A percentile compares a stretch with the other conserved stretches of the same genome.
Conservation (phyloP, 2,329 filamentous ascomycete genomes). For the Ophioceras dolichostomum region DNA sequence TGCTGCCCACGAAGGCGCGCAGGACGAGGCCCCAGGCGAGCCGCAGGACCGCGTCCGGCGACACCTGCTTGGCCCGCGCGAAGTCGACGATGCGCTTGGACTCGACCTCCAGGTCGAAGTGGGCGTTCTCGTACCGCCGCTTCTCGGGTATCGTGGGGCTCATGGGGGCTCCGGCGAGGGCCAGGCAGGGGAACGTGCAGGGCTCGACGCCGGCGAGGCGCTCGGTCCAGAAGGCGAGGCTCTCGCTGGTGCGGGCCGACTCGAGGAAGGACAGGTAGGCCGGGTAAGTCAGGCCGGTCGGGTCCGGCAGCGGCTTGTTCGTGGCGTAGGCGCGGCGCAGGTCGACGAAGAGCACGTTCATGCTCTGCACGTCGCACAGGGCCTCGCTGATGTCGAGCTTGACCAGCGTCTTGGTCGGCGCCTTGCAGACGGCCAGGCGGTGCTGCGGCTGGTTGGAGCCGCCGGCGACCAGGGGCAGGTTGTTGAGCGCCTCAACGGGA, state of each 20-base stretch:
- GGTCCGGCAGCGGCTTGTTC: conserved; percentile 19
- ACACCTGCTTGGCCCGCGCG: conserved; percentile 24
- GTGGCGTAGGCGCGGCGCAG: conserved; percentile 31
- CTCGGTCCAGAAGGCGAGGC: conserved; percentile 32
- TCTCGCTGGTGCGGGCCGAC: conserved; percentile 17
- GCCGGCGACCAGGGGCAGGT: conserved; percentile 26
- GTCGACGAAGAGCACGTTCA: conserved; percentile 33
- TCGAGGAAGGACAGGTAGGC: conserved; percentile 26
- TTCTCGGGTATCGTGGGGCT: conserved; percentile 8
- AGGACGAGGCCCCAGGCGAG: conserved; percentile 49
- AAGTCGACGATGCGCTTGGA: conserved; percentile 30
- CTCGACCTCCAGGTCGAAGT: conserved; percentile 27
- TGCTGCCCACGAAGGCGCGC: conserved; percentile 37
- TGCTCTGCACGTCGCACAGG: conserved; percentile 34
- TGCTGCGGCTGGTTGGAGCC: conserved; percentile 30
- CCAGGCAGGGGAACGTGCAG: conserved; percentile 33
- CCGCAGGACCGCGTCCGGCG: conserved; percentile 36
- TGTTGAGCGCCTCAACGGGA: conserved; percentile 23
- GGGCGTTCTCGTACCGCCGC: conserved; percentile 19
- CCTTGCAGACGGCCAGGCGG: conserved; percentile 36
- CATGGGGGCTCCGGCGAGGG: too few relatives aligned
- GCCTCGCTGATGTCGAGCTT: conserved; percentile 39
- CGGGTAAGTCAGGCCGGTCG: conserved; percentile 20
- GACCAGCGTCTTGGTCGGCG: conserved; percentile 27
- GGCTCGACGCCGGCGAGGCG: conserved; percentile 23